Evolutionary conservation across 2,329 filamentous ascomycete species (phyloP).

Genomic region (Rosellinia necatrix): DNA sequence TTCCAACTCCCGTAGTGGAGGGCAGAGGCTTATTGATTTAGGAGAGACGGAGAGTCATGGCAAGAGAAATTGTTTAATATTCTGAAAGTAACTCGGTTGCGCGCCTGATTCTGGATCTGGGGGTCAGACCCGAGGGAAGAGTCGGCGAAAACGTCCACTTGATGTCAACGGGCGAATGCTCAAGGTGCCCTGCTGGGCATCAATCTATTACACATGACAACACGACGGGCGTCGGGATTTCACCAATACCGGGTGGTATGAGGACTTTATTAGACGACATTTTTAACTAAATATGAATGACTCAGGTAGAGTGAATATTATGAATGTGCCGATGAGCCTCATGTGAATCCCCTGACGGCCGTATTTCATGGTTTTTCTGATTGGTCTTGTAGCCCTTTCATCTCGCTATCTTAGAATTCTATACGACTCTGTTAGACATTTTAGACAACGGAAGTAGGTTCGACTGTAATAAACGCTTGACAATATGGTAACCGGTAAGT

Average conservation of each 20-base stretch:
- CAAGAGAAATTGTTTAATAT: neutral
- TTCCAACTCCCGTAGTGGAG: neutral
- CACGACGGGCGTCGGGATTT: neutral
- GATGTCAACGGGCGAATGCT: neutral
- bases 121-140: neutral
- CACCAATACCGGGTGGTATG: neutral
- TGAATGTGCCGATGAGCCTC: neutral
- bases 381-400: too few relatives aligned
- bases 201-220: neutral
- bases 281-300: slow-evolving; percentile 8
- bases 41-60: neutral
- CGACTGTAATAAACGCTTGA: too few relatives aligned
- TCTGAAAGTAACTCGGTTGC: neutral
- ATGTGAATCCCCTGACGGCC: too few relatives aligned
- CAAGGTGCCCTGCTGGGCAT: neutral
- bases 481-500: too few relatives aligned
- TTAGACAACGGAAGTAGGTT: too few relatives aligned
- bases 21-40: slow-evolving; percentile 2
- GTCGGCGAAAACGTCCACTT: neutral
- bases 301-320: neutral
- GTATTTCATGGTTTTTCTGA: too few relatives aligned
- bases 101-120: neutral
- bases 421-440: too few relatives aligned
- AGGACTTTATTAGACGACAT: neutral
- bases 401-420: too few relatives aligned